Conservation (phyloP, 495 filamentous ascomycete species). For the Rhizodiscina lignyota region DNA sequence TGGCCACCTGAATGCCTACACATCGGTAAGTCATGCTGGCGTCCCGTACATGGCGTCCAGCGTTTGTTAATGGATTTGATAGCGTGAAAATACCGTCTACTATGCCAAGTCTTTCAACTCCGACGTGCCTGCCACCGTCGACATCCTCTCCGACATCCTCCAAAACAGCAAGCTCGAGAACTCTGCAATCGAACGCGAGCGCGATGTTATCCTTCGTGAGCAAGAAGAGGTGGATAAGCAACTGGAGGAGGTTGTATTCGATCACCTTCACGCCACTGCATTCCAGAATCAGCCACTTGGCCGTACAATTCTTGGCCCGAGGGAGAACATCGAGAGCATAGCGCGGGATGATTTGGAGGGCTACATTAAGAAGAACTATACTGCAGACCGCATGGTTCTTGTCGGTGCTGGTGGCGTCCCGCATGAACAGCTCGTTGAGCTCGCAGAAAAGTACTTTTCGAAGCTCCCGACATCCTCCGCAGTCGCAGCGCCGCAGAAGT, state of each 20-base stretch:
- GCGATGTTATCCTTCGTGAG: constrained; percentile 95
- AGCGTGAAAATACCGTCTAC: constrained; percentile 99
- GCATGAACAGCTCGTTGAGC: constrained; percentile 81
- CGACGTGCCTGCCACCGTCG: constrained; percentile 86
- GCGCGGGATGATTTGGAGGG: constrained; percentile 70
- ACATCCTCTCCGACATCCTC: constrained; percentile 97
- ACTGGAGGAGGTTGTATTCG: constrained; percentile 97
- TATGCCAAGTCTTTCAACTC: constrained; percentile 98
- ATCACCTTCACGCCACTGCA: constrained; percentile 96
- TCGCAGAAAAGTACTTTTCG: constrained; percentile 93
- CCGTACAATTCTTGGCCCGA: constrained; percentile 92
- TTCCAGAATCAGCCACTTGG: constrained; percentile 92
- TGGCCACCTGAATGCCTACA: constrained; percentile 98
- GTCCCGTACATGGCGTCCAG: too few relatives aligned
- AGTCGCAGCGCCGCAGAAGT: constrained; percentile 53
- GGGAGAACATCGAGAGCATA: constrained; percentile 96
- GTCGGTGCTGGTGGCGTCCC: constrained; percentile 90
- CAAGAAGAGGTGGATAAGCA: constrained; percentile 99
- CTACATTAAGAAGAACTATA: constrained; percentile 99
- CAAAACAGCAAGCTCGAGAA: constrained; percentile 96
- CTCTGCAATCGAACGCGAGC: constrained; percentile 84
- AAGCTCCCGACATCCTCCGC: constrained; percentile 51
- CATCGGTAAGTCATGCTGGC: constrained; percentile 55
- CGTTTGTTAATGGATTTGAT: too few relatives aligned
- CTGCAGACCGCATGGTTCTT: constrained; percentile 96